Evolutionary conservation across 2,329 filamentous ascomycete genomes (phyloP).

Genomic region (Fusarium hainanense): DNA sequence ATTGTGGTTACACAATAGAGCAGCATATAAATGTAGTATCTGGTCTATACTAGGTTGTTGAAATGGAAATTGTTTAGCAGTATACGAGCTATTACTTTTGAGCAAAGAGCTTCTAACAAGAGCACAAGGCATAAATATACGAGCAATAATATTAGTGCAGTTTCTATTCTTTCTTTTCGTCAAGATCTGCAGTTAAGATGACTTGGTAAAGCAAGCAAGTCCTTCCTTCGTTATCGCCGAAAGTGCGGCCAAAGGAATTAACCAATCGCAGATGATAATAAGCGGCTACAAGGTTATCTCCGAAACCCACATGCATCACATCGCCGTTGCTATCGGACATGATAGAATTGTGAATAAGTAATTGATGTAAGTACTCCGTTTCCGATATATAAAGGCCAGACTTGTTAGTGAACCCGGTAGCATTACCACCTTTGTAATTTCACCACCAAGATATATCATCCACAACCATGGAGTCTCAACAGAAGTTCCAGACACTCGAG

Average conservation of each 20-base stretch:
- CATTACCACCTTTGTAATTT: not conserved
- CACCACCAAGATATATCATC: rapidly evolving
- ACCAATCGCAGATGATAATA: not conserved
- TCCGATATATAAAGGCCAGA: not conserved
- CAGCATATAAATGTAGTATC: not conserved
- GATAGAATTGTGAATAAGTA: not conserved
- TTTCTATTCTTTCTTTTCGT: not conserved
- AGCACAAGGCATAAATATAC: not conserved
- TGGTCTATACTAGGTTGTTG: not conserved
- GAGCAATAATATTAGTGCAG: not conserved
- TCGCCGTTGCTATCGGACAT: not conserved
- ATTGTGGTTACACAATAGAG: not conserved
- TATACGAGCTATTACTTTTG: not conserved
- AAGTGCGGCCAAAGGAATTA: not conserved
- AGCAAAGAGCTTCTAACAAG: not conserved
- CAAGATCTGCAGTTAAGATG: too few species aligned
- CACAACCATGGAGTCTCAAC: slow-evolving; percentile 4
- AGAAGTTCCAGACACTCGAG: slow-evolving; percentile 20
- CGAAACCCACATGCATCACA: slow-evolving; percentile 20
- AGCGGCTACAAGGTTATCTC: slow-evolving; percentile 4
- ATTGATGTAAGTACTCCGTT: not conserved
- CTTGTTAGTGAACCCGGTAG: not conserved
- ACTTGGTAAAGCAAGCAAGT: not conserved
- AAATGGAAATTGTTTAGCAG: not conserved
- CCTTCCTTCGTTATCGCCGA: slow-evolving; percentile 14